Percentiles rank a stretch among this genome's conserved stretches.
Conservation (phyloP, 768 basidiomycete genomes). For the Lactarius hatsudake region DNA sequence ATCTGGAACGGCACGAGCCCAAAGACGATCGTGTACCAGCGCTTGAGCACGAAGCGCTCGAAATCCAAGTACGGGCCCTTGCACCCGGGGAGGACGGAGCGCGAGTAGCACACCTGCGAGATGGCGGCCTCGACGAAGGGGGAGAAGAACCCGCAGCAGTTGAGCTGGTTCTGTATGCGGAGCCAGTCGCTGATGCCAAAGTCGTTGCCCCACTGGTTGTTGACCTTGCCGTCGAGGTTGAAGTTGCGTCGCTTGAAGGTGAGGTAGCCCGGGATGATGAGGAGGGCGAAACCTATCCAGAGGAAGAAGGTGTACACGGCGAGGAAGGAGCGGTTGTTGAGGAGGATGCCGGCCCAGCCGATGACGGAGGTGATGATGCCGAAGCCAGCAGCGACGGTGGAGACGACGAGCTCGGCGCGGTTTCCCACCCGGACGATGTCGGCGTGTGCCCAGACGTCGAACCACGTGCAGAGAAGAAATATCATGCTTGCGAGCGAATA, state of each 20-base stretch:
- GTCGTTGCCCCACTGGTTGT: constrained; percentile 67
- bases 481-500: constrained; percentile 64
- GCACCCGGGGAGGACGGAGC: constrained; percentile 70
- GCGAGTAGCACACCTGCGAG: constrained; percentile 69
- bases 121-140: constrained; percentile 80
- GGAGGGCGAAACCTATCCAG: constrained; percentile 70
- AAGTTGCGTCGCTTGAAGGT: constrained; percentile 72
- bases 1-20: constrained; percentile 67
- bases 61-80: constrained; percentile 61
- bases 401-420: constrained; percentile 61
- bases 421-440: constrained; percentile 75
- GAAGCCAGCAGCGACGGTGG: constrained; percentile 60
- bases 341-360: constrained; percentile 76
- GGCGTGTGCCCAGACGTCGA: constrained; percentile 65
- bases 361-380: constrained; percentile 64
- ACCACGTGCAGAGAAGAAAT: constrained; percentile 70
- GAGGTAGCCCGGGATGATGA: constrained; percentile 74
- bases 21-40: constrained; percentile 69
- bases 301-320: constrained; percentile 68
- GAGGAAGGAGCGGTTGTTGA: constrained; percentile 82
- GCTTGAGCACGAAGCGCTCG: constrained; percentile 50
- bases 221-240: constrained; percentile 81
- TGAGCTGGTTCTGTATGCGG: constrained; percentile 67
- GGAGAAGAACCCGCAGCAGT: constrained; percentile 79
- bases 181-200: constrained; percentile 60